Evolutionary conservation across 345 rosid species (phyloP).

Genomic region (Moricandia arvensis): DNA sequence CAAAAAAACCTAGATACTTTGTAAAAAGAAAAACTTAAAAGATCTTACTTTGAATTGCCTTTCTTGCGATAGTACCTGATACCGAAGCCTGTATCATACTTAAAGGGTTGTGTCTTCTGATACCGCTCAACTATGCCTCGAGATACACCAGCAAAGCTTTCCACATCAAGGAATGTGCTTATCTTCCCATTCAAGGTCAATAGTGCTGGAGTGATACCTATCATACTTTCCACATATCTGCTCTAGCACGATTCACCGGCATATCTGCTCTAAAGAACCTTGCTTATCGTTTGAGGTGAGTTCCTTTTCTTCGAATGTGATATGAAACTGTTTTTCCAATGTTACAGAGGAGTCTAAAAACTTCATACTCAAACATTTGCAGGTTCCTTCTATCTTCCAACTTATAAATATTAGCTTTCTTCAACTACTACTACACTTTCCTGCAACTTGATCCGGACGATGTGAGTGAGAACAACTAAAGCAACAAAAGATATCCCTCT

Average conservation of each 20-base stretch:
- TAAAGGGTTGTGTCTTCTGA: too few species aligned
- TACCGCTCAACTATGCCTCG: conserved; percentile 96
- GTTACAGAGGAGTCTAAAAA: too few species aligned
- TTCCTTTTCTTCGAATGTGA: not conserved
- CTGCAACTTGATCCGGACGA: conserved; percentile 90
- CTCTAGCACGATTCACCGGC: conserved; percentile 88
- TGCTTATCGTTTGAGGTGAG: too few species aligned
- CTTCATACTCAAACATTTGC: not conserved
- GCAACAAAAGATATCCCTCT: conserved; percentile 90
- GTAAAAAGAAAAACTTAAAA: too few species aligned
- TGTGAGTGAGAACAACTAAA: conserved; percentile 93
- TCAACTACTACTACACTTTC: not conserved
- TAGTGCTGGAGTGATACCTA: conserved; percentile 97
- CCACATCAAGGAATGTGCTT: conserved; percentile 86
- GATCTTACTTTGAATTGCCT: too few species aligned
- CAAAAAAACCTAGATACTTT: too few species aligned
- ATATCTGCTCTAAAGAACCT: conserved; percentile 72
- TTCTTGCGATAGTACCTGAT: too few species aligned
- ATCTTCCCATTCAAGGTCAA: conserved; percentile 95
- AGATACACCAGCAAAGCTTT: conserved; percentile 75
- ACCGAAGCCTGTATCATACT: too few species aligned
- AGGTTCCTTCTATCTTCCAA: not conserved
- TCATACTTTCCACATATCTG: conserved; percentile 90
- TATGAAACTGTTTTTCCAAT: too few species aligned
- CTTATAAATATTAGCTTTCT: not conserved